Evolutionary conservation across 202 grass and related monocot genomes (phyloP), one percentile per base, ranked within the genome.

Genomic region (Saccharum hybrid): DNA sequence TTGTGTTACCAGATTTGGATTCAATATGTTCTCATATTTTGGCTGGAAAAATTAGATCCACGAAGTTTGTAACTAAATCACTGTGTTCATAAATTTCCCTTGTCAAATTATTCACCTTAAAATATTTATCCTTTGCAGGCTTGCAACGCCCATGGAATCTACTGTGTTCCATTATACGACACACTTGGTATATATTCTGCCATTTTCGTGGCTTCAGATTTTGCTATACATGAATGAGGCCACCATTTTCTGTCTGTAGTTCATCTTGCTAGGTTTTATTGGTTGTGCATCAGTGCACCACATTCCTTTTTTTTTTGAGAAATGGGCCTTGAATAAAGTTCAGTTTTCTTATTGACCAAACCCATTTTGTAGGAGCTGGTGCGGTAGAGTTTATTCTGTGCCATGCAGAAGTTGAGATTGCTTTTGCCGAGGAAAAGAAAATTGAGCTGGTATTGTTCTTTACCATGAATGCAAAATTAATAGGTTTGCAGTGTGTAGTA

Each of bases 301-400:
- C 57, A 67, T 37, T 9, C 12, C 37, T 33, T 71, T 49, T 8
- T 36, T 36, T 36, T 16, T 21, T 73, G 74, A 75, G 31, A 88
- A 56, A 42, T 52, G 10, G 5, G 63, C 45, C 31, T 84, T 21
- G 8, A n/a, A 14, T 69, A 82, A 18, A 79, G 21, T 82, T 77
- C 40, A 23, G 75, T 61, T 39, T 88, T 28, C 41, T 77, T 89
- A 80, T 87, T 74, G 13, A 61, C 73, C 7, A 82, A 78, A 51
- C 19, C 65, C 54, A 80, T 79, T 74, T 49, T 91, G 41, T 84
- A 99, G 96, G 96, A 34, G 91, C 88, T 84, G 89, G 86, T 49
- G 96, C 96, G 3, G 84, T 99, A 83, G 96, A 99, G 86, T 99
- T 99, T 66, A 96, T 99, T 88, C 59, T 96, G 72, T 96, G 86